Base-by-base conservation (phyloP, 805 yeast species). In the Komagataella pastoris region DNA sequence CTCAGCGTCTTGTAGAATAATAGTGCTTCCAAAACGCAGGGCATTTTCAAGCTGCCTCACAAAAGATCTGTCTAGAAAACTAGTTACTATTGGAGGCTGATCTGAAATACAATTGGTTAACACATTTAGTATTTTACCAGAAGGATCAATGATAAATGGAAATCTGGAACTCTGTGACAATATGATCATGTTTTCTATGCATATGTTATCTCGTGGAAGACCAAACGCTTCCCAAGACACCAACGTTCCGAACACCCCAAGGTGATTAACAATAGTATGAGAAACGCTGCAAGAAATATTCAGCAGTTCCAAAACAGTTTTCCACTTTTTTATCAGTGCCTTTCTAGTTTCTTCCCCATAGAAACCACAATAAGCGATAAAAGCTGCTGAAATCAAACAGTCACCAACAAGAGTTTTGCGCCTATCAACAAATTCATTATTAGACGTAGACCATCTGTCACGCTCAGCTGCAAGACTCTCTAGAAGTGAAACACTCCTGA, bases 1-100 rank as follows among this genome's bases (percentile, higher is more conserved):
- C 59, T 91, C 97, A 3, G 90, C 89, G 65, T 91, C 91, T 56
- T 79, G 79, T 17, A 91, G 73, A 12, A 90, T 60, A 6, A 91
- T 68, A 0, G 77, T 58, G 2, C 87, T 88, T 3, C 98, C 97
- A 71, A 90, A 90, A 56, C 93, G 70, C 24, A 90, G 61, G 0
- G 95, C 83, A 58, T 88, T 85, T 61, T 89, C 96, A 14, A 91
- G 60, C 47, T 79, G 84, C 56, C 80, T 82, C 2, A 76, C 61
- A 61, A 82, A 86, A 0, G 83, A 77, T 3, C 72, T 76, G 58
- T 85, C 88, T 47, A 84, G 64, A 59, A 91, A 87, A 58, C 95
- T 85, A 0, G 95, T 78, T 0, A 80, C 61, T 2, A 74, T 65
- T 5, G 81, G 58, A 51, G 70, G 71, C 47, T 66, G 64, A 0